phyloP scores from a whole-genome alignment of 495 filamentous ascomycete genomes.

The Rhizodiscina lignyota region DNA sequence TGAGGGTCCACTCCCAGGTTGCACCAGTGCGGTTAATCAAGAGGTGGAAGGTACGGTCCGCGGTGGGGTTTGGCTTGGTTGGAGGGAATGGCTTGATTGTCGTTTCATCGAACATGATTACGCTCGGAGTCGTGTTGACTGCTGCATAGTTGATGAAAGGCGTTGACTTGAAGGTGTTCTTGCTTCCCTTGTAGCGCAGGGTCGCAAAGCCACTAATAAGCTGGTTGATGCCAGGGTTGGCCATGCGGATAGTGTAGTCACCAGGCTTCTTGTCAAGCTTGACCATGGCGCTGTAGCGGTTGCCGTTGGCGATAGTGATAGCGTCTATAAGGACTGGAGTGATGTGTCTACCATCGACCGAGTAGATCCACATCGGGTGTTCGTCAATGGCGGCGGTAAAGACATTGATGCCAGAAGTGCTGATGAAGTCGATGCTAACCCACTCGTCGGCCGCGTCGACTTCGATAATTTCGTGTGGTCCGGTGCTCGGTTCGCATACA shows the following conservation, averaged over 20 bases:
- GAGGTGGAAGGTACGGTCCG: constrained; percentile 26
- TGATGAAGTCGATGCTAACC: constrained; percentile 33
- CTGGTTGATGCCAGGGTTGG: constrained; percentile 18
- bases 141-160: constrained; percentile 30
- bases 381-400: constrained; percentile 29
- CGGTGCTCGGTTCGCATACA: constrained; percentile 25
- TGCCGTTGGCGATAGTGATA: constrained; percentile 22
- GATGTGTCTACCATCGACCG: constrained; percentile 28
- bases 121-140: constrained; percentile 16
- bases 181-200: constrained; percentile 21
- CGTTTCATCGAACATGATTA: constrained; percentile 22
- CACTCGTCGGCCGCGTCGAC: constrained; percentile 23
- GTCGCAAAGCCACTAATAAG: constrained; percentile 19
- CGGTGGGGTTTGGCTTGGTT: constrained; percentile 20
- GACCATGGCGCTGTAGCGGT: constrained; percentile 26
- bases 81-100: constrained; percentile 26
- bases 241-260: constrained; percentile 26
- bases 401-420: constrained; percentile 21
- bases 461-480: constrained; percentile 19
- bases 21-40: constrained; percentile 22
- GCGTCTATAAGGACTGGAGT: constrained; percentile 23
- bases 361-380: constrained; percentile 28
- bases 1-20: constrained; percentile 32
- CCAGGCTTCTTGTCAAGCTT: constrained; percentile 17
- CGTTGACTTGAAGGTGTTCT: constrained; percentile 8